phyloP scores from a whole-genome alignment of 108 stramenopile species.

The Conticribra guillardii region DNA sequence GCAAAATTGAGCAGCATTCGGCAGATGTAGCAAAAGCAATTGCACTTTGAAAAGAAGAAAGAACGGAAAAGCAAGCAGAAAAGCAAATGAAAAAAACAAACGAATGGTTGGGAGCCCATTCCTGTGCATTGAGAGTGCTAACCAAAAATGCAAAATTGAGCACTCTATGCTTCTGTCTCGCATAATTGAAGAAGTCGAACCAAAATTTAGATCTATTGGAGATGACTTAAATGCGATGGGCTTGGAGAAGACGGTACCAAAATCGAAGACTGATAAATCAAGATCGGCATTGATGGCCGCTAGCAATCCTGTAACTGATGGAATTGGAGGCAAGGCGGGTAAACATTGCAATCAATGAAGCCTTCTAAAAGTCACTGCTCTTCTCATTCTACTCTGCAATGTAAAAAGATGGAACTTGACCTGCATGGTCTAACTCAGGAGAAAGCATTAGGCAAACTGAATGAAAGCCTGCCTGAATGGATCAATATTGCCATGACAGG shows the following conservation, averaged over 20 bases:
- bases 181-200: slow-evolving; percentile 4
- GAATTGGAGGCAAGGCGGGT: slow-evolving; percentile 1
- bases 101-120: too few species aligned
- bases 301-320: not conserved
- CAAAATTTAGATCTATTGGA: not conserved
- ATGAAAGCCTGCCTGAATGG: slow-evolving; percentile 3
- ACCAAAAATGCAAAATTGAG: too few species aligned
- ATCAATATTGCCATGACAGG: slow-evolving; percentile 3
- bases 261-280: slow-evolving; percentile 4
- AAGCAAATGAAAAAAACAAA: too few species aligned
- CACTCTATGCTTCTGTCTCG: too few species aligned
- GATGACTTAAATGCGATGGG: not conserved
- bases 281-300: too few species aligned
- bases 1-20: too few species aligned
- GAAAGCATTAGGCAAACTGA: not conserved
- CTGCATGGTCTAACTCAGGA: not conserved
- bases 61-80: too few species aligned
- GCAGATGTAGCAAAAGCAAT: too few species aligned
- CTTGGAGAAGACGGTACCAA: not conserved
- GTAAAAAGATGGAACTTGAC: not conserved
- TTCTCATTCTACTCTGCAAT: too few species aligned
- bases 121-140: too few species aligned
- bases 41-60: too few species aligned
- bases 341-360: not conserved
- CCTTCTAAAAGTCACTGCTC: not conserved